phyloP scores from a whole-genome alignment of 768 basidiomycete species.

The Russula foetens region DNA sequence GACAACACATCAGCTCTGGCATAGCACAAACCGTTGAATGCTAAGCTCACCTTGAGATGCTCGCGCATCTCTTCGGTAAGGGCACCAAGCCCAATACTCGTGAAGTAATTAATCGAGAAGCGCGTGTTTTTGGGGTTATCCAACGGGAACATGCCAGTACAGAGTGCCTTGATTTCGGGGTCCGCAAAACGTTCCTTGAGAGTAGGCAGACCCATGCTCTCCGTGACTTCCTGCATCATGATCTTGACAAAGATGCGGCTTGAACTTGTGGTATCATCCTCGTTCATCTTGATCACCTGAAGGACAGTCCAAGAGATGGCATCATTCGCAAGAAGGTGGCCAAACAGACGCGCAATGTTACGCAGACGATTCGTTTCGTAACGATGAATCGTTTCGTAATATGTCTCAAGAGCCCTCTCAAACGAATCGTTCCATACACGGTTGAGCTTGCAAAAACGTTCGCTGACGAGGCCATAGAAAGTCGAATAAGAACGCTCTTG shows the following conservation, averaged over 20 bases:
- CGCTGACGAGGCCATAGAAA: constrained; percentile 95
- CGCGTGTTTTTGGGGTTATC: constrained; percentile 96
- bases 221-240: constrained; percentile 91
- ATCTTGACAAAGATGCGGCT: constrained; percentile 98
- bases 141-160: constrained; percentile 86
- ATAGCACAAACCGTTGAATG: neutral
- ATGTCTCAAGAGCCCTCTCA: constrained; percentile 79
- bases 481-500: constrained; percentile 96
- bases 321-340: constrained; percentile 82
- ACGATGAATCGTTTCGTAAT: constrained; percentile 95
- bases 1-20: constrained; percentile 8
- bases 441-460: constrained; percentile 95
- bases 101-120: constrained; percentile 97
- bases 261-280: constrained; percentile 95
- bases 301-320: constrained; percentile 85
- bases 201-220: constrained; percentile 82
- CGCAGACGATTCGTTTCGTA: constrained; percentile 98
- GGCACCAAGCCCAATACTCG: constrained; percentile 83
- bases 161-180: constrained; percentile 64
- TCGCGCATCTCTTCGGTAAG: constrained; percentile 97
- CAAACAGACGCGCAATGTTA: constrained; percentile 96
- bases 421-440: constrained; percentile 88
- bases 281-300: constrained; percentile 83
- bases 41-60: constrained; percentile 69
- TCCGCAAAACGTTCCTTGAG: constrained; percentile 90